Evolutionary conservation across 1,284 basidiomycete genomes (phyloP), one percentile per base, ranked within the genome.

Genomic region (Ustilago nuda): DNA sequence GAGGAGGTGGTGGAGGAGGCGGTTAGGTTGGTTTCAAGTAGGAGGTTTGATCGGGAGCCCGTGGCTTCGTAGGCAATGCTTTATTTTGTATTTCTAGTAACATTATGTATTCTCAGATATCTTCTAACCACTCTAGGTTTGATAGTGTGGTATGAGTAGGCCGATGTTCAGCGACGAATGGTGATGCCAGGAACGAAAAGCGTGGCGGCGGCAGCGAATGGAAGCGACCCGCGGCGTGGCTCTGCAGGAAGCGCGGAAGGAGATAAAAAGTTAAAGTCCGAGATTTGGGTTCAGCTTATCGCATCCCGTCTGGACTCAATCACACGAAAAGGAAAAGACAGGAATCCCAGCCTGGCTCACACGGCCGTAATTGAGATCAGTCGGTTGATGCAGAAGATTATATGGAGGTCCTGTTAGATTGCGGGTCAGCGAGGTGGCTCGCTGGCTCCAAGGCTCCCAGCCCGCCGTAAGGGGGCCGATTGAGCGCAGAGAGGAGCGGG

Each of bases 1-100:
- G 80, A 82, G 19, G 71, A 66, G 27, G 84, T 84, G 36, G 75
- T 84, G 17, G 62, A 65, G 8, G 50, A 61, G 39, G 83, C 84
- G 17, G 82, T 82, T 37, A 62, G 52, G 39, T 56, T 78, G 52
- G 64, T 84, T 6, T 61, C 68, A 32, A 72, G 69, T 36, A 61
- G 56, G 45, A 19, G 68, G 2, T 76, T 71, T 51, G 73, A 71
- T 36, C 53, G 61, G 8, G 12, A 52, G 2, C 59, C 55, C 0
- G 45, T 32, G 7, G 50, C 56, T 15, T 61, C 19, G 23, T 27
- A 32, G 13, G 23, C 19, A 12, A 50, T 50, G 48, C 48, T 11
- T 8, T 11, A 17, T 39, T 50, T 50, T 50, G 48, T 50, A 50
- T 32, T 50, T 50, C n/a, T 30, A 50, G 9, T 17, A 17, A 39